A percentile compares a stretch with the other conserved stretches of the same genome.
Evolutionary conservation across 2,329 filamentous ascomycete species (phyloP).

Genomic region (Pseudogymnoascus sp.): DNA sequence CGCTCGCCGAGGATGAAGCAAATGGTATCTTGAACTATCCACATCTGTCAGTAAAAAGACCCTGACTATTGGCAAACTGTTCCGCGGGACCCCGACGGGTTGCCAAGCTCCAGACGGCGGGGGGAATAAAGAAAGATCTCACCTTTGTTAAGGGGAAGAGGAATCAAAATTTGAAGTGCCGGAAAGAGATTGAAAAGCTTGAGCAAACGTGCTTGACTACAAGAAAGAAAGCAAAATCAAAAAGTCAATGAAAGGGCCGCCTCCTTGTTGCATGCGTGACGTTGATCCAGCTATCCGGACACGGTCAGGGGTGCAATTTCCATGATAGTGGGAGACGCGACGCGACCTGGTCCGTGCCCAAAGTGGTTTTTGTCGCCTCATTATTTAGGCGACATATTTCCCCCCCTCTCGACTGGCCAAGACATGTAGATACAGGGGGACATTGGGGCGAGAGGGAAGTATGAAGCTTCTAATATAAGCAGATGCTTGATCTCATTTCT

Average conservation of each 20-base stretch:
- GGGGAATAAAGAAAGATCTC: neutral
- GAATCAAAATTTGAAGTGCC: neutral
- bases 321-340: neutral
- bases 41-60: neutral
- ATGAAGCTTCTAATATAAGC: neutral
- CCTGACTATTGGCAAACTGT: neutral
- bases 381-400: neutral
- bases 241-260: neutral
- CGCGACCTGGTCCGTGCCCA: conserved; percentile 3
- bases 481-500: neutral
- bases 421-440: neutral
- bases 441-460: neutral
- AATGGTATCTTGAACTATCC: conserved; percentile 1
- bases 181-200: neutral
- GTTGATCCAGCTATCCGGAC: neutral
- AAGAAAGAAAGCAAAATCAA: neutral
- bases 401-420: neutral
- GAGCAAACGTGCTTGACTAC: neutral
- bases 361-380: neutral
- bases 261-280: neutral
- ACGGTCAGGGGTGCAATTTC: conserved; percentile 1
- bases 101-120: neutral
- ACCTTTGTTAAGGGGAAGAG: neutral
- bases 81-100: neutral
- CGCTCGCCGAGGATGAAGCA: neutral